Percentiles rank a stretch among this genome's conserved stretches.
phyloP scores from a whole-genome alignment of 2,329 filamentous ascomycete genomes.

The Apiospora sp. region DNA sequence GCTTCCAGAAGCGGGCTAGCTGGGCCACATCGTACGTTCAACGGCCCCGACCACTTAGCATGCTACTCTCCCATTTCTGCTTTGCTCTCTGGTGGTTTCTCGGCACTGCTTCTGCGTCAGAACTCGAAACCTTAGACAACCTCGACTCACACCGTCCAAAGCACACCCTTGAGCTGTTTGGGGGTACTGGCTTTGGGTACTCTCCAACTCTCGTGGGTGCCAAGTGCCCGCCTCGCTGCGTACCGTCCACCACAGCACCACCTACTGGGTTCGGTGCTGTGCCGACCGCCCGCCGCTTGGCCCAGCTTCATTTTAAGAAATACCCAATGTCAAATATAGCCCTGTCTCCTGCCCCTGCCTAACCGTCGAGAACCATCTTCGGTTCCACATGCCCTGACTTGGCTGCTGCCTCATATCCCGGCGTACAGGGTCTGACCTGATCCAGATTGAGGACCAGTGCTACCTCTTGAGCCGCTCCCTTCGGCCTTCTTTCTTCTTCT shows the following conservation, averaged over 20 bases:
- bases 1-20: background rate
- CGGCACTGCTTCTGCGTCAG: constrained; percentile 3
- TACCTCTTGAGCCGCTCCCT: constrained; percentile 6
- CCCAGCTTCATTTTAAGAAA: constrained; percentile 3
- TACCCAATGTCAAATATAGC: background rate
- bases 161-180: background rate
- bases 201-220: too few species aligned
- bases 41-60: constrained; percentile 18
- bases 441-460: constrained; percentile 10
- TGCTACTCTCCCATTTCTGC: constrained; percentile 9
- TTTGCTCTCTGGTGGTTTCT: background rate
- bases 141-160: constrained; percentile 1
- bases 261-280: background rate
- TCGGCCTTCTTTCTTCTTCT: background rate
- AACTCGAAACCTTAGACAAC: background rate
- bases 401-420: constrained; percentile 1
- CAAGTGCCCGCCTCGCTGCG: background rate
- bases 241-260: background rate
- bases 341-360: background rate
- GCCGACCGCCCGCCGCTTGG: background rate
- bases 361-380: constrained; percentile 10
- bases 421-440: background rate
- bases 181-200: too few species aligned
- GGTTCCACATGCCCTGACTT: constrained; percentile 8
- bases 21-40: constrained; percentile 10